Evolutionary conservation across 805 yeast species (phyloP), one percentile per base, ranked within the genome.

Genomic region (Zygoascus biomembranicola): DNA sequence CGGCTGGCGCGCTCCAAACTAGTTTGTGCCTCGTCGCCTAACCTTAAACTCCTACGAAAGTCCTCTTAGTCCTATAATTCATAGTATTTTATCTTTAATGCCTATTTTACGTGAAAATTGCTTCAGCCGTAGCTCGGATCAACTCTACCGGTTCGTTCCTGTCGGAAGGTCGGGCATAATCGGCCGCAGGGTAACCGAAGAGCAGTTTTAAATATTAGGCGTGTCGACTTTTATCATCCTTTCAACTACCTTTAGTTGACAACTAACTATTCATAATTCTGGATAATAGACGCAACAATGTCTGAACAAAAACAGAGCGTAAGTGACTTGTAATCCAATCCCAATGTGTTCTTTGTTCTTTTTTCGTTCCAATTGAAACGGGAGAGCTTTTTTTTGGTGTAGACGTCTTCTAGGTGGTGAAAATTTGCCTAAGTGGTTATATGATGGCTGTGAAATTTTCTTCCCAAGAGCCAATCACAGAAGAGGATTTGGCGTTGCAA

Each of bases 11-110:
- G 47, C 10, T 42, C 52, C 31, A 35, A 43, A n/a, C 45, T 18
- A 13, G 19, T 49, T 19, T 49, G 52, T n/a, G 35, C 32, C 35
- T 52, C 55, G 3, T 52, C 55, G 14, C 55, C 55, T 18, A 52
- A 52, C 23, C 49, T 52, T 20, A 42, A 32, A 13, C 43, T 51
- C 9, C 47, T 52, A 11, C 39, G 39, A 11, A 35, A 35, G 16
- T n/a, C 39, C 8, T 5, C 39, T 13, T 35, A 8, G 8, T 5
- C 16, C 39, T n/a, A n/a, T 35, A 35, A 13, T 35, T 35, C 39
- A 11, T 11, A 13, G 16, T 35, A 35, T 11, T n/a, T 35, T 35
- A 35, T 35, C 16, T 13, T 35, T 35, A 35, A 11, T 35, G 39
- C 16, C 39, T 5, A 3, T 4, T 23, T 23, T 4, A 23, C 28